Evolutionary conservation across 257 asterid genomes (phyloP).

Genomic region (Capsicum chinense): DNA sequence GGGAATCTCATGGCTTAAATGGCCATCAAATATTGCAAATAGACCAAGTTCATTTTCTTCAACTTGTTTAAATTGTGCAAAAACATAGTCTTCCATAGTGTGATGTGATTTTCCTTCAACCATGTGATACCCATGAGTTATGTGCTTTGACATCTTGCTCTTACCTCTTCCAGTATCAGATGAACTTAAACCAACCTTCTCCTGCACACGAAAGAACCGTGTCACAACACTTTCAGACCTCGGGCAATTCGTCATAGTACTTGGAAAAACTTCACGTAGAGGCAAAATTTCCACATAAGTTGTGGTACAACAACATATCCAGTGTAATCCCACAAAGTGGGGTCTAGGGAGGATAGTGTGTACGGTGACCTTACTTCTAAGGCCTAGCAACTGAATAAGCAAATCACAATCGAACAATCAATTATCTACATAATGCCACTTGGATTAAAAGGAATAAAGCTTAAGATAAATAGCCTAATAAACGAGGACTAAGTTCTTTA

Average conservation of each 20-base stretch:
- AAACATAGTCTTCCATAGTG: constrained; percentile 85
- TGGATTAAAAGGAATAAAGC: not conserved
- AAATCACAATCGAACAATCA: not conserved
- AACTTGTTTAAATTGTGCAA: constrained; percentile 78
- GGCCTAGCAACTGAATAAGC: not conserved
- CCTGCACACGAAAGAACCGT: constrained; percentile 49
- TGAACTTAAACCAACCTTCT: constrained; percentile 60
- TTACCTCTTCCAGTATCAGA: constrained; percentile 78
- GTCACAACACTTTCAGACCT: not conserved
- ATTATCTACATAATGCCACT: not conserved
- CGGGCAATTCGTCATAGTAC: not conserved
- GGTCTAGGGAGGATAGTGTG: too few relatives aligned
- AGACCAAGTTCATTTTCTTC: constrained; percentile 76
- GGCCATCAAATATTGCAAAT: constrained; percentile 92
- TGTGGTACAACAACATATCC: not conserved
- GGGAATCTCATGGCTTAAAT: constrained; percentile 78
- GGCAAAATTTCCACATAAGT: not conserved
- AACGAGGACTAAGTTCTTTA: not conserved
- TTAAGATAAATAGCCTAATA: not conserved
- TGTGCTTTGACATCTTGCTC: constrained; percentile 75
- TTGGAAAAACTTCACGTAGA: not conserved
- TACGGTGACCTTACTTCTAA: too few relatives aligned
- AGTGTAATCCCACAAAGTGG: too few relatives aligned
- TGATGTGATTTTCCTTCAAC: constrained; percentile 81
- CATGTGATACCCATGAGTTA: constrained; percentile 81